Conservation (phyloP, 1,284 basidiomycete species). For the Rhizopogon parksii region DNA sequence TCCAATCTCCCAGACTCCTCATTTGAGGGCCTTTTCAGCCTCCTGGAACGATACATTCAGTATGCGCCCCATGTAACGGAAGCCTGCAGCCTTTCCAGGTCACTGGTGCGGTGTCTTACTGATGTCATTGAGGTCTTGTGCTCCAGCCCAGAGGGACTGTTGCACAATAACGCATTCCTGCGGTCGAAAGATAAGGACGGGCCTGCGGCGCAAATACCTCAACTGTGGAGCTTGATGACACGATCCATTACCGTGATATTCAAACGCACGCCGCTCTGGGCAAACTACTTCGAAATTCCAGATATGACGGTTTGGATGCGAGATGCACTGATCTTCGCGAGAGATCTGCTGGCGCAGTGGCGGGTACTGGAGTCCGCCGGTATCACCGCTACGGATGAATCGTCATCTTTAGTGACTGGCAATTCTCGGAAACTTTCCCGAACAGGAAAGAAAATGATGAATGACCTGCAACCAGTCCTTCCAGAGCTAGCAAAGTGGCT, state of each 20-base stretch:
- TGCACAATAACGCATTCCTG: constrained; percentile 54
- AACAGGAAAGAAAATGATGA: constrained; percentile 68
- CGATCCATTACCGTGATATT: constrained; percentile 78
- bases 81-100: constrained; percentile 79
- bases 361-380: constrained; percentile 71
- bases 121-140: constrained; percentile 88
- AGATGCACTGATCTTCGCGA: constrained; percentile 87
- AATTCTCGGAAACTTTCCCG: constrained; percentile 37
- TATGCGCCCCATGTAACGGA: constrained; percentile 68
- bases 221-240: constrained; percentile 81
- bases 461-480: constrained; percentile 71
- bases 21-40: constrained; percentile 62
- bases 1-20: constrained; percentile 56
- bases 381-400: constrained; percentile 28
- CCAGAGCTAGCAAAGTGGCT: constrained; percentile 79
- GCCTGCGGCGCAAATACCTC: constrained; percentile 50
- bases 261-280: constrained; percentile 76
- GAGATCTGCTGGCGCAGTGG: constrained; percentile 77
- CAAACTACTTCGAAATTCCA: constrained; percentile 68
- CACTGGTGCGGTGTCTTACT: constrained; percentile 84
- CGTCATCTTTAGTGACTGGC: constrained; percentile 15
- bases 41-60: constrained; percentile 59
- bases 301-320: constrained; percentile 96
- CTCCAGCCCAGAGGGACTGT: constrained; percentile 59
- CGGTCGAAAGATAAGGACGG: constrained; percentile 37